Evolutionary conservation across 768 basidiomycete species (phyloP).

Genomic region (Kwoniella pini): DNA sequence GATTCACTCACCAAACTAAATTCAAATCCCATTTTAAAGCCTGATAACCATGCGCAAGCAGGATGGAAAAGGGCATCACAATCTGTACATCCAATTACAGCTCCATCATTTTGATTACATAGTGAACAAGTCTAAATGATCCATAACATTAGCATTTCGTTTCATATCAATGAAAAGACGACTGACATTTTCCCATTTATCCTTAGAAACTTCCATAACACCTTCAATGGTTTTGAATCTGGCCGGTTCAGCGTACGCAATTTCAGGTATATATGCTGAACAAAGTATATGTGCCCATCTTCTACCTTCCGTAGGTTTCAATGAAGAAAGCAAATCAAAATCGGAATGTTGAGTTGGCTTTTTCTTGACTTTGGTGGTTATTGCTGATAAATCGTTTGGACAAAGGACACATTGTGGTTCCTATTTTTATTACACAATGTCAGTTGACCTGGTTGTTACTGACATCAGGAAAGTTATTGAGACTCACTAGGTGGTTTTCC

Average conservation of each 20-base stretch:
- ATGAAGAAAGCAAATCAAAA: slow-evolving; percentile 64
- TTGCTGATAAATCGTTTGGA: slow-evolving; percentile 61
- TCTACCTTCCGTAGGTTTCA: slow-evolving; percentile 89
- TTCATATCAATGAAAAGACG: neutral
- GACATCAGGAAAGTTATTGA: too few species aligned
- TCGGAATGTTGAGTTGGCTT: slow-evolving; percentile 34
- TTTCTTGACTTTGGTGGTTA: slow-evolving; percentile 22
- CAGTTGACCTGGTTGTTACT: too few species aligned
- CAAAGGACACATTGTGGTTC: slow-evolving; percentile 83
- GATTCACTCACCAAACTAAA: slow-evolving; percentile 72
- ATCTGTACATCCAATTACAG: slow-evolving; percentile 78
- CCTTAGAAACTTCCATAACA: slow-evolving; percentile 67
- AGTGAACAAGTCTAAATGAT: slow-evolving; percentile 67
- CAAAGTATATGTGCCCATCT: slow-evolving; percentile 91
- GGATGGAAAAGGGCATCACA: slow-evolving; percentile 79
- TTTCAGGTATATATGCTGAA: slow-evolving; percentile 80
- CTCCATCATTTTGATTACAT: slow-evolving; percentile 70
- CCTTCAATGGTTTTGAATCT: slow-evolving; percentile 81
- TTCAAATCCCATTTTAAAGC: slow-evolving; percentile 89
- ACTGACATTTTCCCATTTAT: slow-evolving; percentile 73
- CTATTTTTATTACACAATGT: too few species aligned
- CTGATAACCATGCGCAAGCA: slow-evolving; percentile 84
- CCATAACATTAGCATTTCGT: neutral
- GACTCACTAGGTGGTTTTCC: slow-evolving; percentile 79
- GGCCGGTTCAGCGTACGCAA: slow-evolving; percentile 74